Percentiles rank a stretch among this genome's conserved stretches.
phyloP scores from a whole-genome alignment of 177 flowering plant genomes.

The Tripterygium wilfordii region DNA sequence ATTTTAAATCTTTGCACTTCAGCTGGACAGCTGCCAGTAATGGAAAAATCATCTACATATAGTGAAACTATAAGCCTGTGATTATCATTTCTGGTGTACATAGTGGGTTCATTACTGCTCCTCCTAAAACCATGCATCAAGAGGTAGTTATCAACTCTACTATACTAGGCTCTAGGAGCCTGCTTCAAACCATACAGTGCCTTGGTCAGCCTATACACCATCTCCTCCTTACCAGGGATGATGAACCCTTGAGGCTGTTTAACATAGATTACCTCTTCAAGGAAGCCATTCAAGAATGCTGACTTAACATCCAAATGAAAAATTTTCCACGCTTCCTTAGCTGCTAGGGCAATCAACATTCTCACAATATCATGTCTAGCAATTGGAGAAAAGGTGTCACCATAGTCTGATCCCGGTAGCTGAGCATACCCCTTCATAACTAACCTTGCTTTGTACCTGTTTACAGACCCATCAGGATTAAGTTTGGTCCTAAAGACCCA shows the following conservation, averaged over 20 bases:
- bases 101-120: neutral
- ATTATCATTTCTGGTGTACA: neutral
- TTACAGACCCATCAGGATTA: too few species aligned
- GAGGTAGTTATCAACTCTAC: neutral
- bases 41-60: slow-evolving; percentile 7
- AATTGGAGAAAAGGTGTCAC: neutral
- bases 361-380: neutral
- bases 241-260: neutral
- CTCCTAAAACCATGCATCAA: neutral
- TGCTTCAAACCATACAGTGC: slow-evolving; percentile 5
- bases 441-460: too few species aligned
- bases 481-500: too few species aligned
- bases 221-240: slow-evolving; percentile 1
- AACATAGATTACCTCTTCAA: neutral
- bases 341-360: neutral
- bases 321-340: neutral
- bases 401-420: neutral
- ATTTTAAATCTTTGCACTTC: neutral
- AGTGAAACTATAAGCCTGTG: neutral
- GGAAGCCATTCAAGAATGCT: too few species aligned
- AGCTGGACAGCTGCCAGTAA: neutral
- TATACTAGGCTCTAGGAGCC: slow-evolving; percentile 7
- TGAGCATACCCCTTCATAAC: neutral
- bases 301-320: neutral
- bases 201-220: neutral